These are phyloP conservation scores for Aspergillus ochraceoroseus DNA, from an alignment of 2,329 filamentous ascomycete species.

Conservation along the genomic window DNA sequence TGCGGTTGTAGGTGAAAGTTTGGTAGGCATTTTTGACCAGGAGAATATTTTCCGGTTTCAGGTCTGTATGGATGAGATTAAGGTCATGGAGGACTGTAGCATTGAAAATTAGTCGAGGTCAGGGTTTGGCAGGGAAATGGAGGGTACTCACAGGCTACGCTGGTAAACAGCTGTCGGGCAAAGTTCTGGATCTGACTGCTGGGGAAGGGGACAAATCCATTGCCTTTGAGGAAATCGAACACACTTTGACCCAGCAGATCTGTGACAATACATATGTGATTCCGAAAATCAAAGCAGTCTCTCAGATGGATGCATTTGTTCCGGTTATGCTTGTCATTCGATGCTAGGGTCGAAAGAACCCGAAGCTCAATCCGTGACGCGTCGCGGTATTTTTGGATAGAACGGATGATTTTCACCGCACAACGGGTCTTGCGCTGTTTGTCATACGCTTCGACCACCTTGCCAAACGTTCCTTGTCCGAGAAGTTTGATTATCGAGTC, in stretches of 20 bases:
- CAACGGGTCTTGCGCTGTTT: slow-evolving; percentile 71
- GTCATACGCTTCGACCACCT: slow-evolving; percentile 91
- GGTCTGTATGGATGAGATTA: slow-evolving; percentile 87
- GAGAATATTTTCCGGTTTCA: slow-evolving; percentile 65
- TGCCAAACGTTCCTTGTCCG: slow-evolving; percentile 95
- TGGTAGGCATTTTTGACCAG: slow-evolving; percentile 61
- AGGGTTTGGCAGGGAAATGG: too few relatives aligned
- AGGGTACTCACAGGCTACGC: slow-evolving; percentile 82
- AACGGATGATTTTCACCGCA: slow-evolving; percentile 96
- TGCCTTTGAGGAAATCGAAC: slow-evolving; percentile 95
- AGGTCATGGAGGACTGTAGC: slow-evolving; percentile 82
- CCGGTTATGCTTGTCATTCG: slow-evolving; percentile 84
- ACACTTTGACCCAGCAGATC: slow-evolving; percentile 86
- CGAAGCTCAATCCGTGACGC: slow-evolving; percentile 90
- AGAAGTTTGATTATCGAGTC: slow-evolving; percentile 85
- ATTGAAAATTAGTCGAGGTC: slow-evolving; percentile 23
- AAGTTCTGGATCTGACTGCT: slow-evolving; percentile 98
- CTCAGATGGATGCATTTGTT: slow-evolving; percentile 96
- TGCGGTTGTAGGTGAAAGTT: slow-evolving; percentile 65
- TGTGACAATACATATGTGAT: slow-evolving; percentile 86
- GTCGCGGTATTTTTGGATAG: slow-evolving; percentile 96
- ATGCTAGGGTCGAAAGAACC: slow-evolving; percentile 83
- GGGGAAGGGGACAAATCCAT: slow-evolving; percentile 91
- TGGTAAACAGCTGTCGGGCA: slow-evolving; percentile 92
- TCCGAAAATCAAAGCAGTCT: slow-evolving; percentile 94